Conservation (phyloP, 2,329 filamentous ascomycete species). For the Claviceps pazoutovae region DNA sequence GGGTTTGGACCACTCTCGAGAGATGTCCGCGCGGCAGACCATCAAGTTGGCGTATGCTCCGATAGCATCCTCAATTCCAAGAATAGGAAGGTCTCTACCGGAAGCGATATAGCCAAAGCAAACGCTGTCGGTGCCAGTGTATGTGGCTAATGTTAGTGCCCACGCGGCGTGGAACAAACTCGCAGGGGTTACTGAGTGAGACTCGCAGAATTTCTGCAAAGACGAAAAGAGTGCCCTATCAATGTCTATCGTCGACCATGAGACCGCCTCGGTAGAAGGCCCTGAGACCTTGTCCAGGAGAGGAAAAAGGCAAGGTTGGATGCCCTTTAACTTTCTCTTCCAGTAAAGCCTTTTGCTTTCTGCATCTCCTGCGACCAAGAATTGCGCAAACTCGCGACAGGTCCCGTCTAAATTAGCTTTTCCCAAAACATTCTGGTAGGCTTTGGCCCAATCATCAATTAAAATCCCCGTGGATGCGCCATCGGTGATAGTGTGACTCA, state of each 20-base stretch:
- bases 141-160: conserved; percentile 34
- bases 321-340: conserved; percentile 4
- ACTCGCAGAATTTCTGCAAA: conserved; percentile 21
- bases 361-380: conserved; percentile 1
- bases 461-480: conserved; percentile 15
- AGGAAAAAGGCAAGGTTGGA: conserved; percentile 7
- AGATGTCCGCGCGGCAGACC: conserved; percentile 30
- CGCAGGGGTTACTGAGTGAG: conserved; percentile 30
- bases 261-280: not conserved
- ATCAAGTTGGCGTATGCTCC: conserved; percentile 43
- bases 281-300: not conserved
- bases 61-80: conserved; percentile 31
- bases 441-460: conserved; percentile 4
- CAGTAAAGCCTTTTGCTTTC: conserved; percentile 5
- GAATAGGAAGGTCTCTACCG: conserved; percentile 36
- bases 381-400: conserved; percentile 2
- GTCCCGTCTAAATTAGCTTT: conserved; percentile 1
- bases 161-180: conserved; percentile 37
- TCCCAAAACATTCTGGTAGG: not conserved
- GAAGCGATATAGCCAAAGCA: conserved; percentile 41
- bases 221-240: not conserved
- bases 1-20: conserved; percentile 9
- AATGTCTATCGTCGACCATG: not conserved
- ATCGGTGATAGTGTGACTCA: conserved; percentile 23
- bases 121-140: conserved; percentile 31